These are phyloP conservation scores for Peronospora belbahrii DNA, from an alignment of 352 stramenopile species.

Conservation along the genomic window DNA sequence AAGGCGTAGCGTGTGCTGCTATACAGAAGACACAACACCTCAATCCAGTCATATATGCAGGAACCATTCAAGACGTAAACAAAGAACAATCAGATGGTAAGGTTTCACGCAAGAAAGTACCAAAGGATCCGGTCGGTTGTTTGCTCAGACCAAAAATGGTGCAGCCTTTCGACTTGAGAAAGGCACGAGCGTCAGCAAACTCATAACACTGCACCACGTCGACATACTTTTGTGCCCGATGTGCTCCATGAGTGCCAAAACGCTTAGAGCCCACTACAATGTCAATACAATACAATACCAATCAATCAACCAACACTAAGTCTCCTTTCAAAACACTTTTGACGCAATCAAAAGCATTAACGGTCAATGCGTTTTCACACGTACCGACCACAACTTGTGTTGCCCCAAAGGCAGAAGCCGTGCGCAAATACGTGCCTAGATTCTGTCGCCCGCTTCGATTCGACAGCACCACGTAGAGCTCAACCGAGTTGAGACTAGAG, in stretches of 20 bases:
- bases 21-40: conserved; percentile 11
- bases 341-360: neutral
- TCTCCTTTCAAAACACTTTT: neutral
- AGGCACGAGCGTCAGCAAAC: conserved; percentile 46
- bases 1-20: conserved; percentile 45
- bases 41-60: too few species aligned
- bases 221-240: conserved; percentile 78
- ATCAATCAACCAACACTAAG: conserved; percentile 11
- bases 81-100: too few species aligned
- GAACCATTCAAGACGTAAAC: too few species aligned
- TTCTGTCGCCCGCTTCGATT: conserved; percentile 71
- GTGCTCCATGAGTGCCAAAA: conserved; percentile 71
- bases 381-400: conserved; percentile 68
- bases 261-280: conserved; percentile 55
- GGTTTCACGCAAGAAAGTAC: conserved; percentile 16
- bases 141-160: conserved; percentile 49
- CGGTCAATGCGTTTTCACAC: too few species aligned
- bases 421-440: conserved; percentile 71
- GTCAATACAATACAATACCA: too few species aligned
- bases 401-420: conserved; percentile 60
- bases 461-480: conserved; percentile 67
- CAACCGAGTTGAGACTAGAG: conserved; percentile 11
- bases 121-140: conserved; percentile 12
- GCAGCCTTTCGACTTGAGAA: conserved; percentile 50
- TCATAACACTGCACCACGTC: conserved; percentile 67